These are phyloP conservation scores for Candida sanyiensis DNA, from an alignment of 805 yeast genomes.

Conservation along the genomic window DNA sequence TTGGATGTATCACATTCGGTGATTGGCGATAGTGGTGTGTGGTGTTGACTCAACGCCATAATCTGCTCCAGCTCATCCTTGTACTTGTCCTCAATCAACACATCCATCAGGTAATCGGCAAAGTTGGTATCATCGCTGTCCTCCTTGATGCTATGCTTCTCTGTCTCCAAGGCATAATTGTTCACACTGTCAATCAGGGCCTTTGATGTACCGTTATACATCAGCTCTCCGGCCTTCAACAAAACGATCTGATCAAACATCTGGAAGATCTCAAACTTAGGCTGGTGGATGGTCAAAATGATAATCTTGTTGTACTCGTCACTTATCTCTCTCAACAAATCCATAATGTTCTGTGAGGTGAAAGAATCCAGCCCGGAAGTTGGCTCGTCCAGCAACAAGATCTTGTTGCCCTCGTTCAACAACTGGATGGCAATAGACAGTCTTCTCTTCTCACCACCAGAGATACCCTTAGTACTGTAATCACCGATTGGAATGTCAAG, in stretches of 20 bases:
- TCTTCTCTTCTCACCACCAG: slow-evolving; percentile 79
- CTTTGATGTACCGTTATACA: slow-evolving; percentile 55
- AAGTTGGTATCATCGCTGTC: slow-evolving; percentile 49
- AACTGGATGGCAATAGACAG: slow-evolving; percentile 79
- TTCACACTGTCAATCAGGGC: slow-evolving; percentile 44
- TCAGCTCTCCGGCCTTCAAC: slow-evolving; percentile 33
- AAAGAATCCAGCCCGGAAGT: slow-evolving; percentile 84
- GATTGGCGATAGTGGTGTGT: neutral
- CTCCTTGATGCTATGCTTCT: neutral
- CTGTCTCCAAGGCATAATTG: slow-evolving; percentile 12
- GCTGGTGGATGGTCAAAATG: slow-evolving; percentile 79
- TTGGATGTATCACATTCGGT: neutral
- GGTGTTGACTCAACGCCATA: slow-evolving; percentile 6
- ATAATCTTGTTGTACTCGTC: slow-evolving; percentile 55
- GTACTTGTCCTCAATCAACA: slow-evolving; percentile 53
- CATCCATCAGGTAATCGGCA: slow-evolving; percentile 71
- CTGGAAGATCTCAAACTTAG: slow-evolving; percentile 59
- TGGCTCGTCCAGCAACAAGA: slow-evolving; percentile 78
- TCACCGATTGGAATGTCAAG: slow-evolving; percentile 40
- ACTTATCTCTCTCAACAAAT: slow-evolving; percentile 53
- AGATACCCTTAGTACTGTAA: slow-evolving; percentile 55
- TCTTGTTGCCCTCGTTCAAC: slow-evolving; percentile 56
- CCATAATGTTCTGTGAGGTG: slow-evolving; percentile 64
- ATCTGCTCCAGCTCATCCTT: slow-evolving; percentile 21
- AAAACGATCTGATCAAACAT: slow-evolving; percentile 69